Conservation (phyloP, 768 basidiomycete species). For the Kwoniella sp. region DNA sequence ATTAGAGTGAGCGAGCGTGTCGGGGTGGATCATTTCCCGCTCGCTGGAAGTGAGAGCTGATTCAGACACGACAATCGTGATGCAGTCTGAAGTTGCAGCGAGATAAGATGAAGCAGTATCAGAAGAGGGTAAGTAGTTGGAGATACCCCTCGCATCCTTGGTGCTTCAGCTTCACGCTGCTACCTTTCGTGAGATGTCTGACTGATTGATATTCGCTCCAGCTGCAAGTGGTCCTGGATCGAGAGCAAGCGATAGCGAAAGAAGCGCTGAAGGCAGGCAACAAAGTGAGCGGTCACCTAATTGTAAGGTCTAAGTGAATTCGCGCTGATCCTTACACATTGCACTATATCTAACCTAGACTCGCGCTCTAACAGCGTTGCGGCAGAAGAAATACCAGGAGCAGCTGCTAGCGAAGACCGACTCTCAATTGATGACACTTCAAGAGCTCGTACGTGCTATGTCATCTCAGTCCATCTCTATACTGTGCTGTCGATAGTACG, state of each 20-base stretch:
- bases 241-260: constrained; percentile 87
- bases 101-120: constrained; percentile 93
- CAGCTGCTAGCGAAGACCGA: constrained; percentile 84
- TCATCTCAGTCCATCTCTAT: too few species aligned
- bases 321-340: constrained; percentile 7
- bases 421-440: constrained; percentile 80
- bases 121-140: constrained; percentile 71
- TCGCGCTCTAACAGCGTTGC: constrained; percentile 80
- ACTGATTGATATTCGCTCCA: constrained; percentile 51
- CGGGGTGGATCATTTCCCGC: not conserved
- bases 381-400: constrained; percentile 93
- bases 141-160: not conserved
- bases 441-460: constrained; percentile 70
- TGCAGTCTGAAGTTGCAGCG: constrained; percentile 89
- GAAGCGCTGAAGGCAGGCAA: constrained; percentile 76
- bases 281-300: constrained; percentile 63
- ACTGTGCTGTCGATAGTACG: constrained; percentile 1
- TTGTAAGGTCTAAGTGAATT: too few species aligned
- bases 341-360: constrained; percentile 33
- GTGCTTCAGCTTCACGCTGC: too few species aligned
- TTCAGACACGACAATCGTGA: too few species aligned
- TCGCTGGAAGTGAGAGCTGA: constrained; percentile 34
- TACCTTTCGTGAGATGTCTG: too few species aligned
- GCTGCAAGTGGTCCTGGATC: constrained; percentile 83
- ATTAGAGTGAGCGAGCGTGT: constrained; percentile 72